Conservation (phyloP, 2,329 filamentous ascomycete species). For the Colletotrichum salicis region DNA sequence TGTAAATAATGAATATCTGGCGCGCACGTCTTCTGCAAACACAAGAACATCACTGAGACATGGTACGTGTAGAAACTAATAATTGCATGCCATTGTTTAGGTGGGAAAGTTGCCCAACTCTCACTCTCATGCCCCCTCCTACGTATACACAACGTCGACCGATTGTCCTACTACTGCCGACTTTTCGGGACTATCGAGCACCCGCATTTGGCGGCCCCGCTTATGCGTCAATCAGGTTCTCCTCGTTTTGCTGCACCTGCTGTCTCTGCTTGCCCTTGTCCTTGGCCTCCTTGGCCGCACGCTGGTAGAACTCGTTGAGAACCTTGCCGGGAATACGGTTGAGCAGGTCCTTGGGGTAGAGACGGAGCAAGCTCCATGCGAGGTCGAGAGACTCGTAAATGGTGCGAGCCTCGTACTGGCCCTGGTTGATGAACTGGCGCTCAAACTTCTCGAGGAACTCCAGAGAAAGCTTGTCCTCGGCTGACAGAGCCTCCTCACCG, state of each 20-base stretch:
- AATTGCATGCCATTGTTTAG: slow-evolving; percentile 35
- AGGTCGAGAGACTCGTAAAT: slow-evolving; percentile 96
- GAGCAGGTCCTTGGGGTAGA: slow-evolving; percentile 97
- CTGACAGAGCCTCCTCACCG: slow-evolving; percentile 93
- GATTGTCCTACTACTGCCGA: slow-evolving; percentile 19
- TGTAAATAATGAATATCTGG: not conserved
- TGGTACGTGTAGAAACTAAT: slow-evolving; percentile 23
- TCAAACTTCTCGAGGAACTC: slow-evolving; percentile 99
- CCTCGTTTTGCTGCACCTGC: slow-evolving; percentile 59
- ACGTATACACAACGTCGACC: slow-evolving; percentile 36
- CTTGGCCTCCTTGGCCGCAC: slow-evolving; percentile 71
- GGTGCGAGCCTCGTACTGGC: slow-evolving; percentile 88
- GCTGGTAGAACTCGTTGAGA: slow-evolving; percentile 84
- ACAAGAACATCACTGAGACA: slow-evolving; percentile 16
- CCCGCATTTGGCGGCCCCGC: not conserved
- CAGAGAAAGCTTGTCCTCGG: slow-evolving; percentile 96
- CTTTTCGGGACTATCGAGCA: slow-evolving; percentile 25
- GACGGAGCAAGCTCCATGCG: slow-evolving; percentile 94
- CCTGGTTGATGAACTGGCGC: slow-evolving; percentile 91
- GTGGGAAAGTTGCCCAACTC: slow-evolving; percentile 28
- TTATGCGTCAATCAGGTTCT: slow-evolving; percentile 71
- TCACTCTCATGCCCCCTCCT: slow-evolving; percentile 10
- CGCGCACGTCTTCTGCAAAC: slow-evolving; percentile 9
- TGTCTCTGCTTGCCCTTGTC: slow-evolving; percentile 68
- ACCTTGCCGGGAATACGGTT: slow-evolving; percentile 92